Evolutionary conservation across 805 yeast species (phyloP).

Genomic region (Wickerhamomyces alni): DNA sequence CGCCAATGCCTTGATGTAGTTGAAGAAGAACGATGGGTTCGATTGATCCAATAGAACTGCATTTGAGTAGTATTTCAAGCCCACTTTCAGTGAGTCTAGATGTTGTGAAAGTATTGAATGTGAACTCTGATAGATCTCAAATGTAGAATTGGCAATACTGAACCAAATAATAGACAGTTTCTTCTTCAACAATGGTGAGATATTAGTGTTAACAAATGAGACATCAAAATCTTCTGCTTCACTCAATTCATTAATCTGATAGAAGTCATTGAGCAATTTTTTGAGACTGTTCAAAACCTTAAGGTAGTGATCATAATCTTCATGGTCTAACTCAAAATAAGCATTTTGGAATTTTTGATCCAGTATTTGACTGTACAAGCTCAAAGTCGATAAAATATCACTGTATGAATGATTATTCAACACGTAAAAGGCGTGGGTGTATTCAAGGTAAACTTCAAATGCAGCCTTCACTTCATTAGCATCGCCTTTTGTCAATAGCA

Average conservation of each 20-base stretch:
- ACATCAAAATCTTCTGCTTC: not conserved
- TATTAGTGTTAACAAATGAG: too few species aligned
- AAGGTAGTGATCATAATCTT: slow-evolving; percentile 10
- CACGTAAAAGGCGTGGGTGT: slow-evolving; percentile 30
- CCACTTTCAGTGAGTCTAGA: not conserved
- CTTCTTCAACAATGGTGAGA: not conserved
- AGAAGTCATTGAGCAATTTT: slow-evolving; percentile 9
- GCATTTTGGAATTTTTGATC: slow-evolving; percentile 1
- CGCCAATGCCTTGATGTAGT: slow-evolving; percentile 45
- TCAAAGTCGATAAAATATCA: slow-evolving; percentile 30
- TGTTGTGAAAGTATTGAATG: slow-evolving; percentile 7
- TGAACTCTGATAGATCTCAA: slow-evolving; percentile 6
- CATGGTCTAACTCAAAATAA: slow-evolving; percentile 2
- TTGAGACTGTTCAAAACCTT: slow-evolving; percentile 6
- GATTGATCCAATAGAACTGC: slow-evolving; percentile 13
- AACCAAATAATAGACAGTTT: slow-evolving; percentile 11
- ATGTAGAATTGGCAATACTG: slow-evolving; percentile 9
- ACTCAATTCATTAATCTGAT: slow-evolving; percentile 2
- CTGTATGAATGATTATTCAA: slow-evolving; percentile 28
- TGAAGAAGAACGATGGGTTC: slow-evolving; percentile 20
- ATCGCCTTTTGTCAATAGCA: slow-evolving; percentile 19
- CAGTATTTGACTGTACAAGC: slow-evolving; percentile 8
- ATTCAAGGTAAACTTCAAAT: slow-evolving; percentile 36
- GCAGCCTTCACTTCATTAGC: slow-evolving; percentile 23
- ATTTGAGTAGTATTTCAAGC: slow-evolving; percentile 8